phyloP scores from a whole-genome alignment of 495 filamentous ascomycete genomes.

The Clavariopsis aquatica region DNA sequence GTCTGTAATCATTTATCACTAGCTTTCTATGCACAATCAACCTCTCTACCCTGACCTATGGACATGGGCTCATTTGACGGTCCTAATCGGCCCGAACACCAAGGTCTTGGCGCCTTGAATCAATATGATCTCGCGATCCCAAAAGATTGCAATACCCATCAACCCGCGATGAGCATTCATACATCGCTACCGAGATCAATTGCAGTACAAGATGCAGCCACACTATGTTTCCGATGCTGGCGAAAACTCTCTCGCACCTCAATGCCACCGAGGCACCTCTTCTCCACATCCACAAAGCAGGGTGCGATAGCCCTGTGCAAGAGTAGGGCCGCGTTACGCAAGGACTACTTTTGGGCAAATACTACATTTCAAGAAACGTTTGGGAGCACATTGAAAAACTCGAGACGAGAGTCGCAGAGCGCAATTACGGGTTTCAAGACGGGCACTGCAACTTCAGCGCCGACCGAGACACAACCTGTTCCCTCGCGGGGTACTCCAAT shows the following conservation, averaged over 20 bases:
- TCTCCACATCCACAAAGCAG: constrained; percentile 24
- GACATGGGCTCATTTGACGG: background rate
- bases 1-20: background rate
- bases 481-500: background rate
- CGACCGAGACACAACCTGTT: background rate
- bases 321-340: constrained; percentile 30
- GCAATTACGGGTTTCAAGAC: constrained; percentile 11
- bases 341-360: constrained; percentile 42
- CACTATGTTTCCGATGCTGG: constrained; percentile 34
- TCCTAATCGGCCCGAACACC: background rate
- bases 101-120: constrained; percentile 16
- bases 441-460: background rate
- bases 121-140: constrained; percentile 13
- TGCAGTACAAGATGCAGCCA: constrained; percentile 18
- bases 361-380: constrained; percentile 26
- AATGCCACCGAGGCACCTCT: constrained; percentile 12
- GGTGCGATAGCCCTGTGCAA: constrained; percentile 26
- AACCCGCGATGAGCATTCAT: constrained; percentile 31
- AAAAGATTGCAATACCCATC: constrained; percentile 7
- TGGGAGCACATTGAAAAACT: constrained; percentile 2
- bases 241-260: constrained; percentile 19
- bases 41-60: background rate
- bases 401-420: constrained; percentile 33
- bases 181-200: constrained; percentile 13
- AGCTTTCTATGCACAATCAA: background rate